phyloP scores from a whole-genome alignment of 1,139 yeast species.

The Meyerozyma smithsonii region DNA sequence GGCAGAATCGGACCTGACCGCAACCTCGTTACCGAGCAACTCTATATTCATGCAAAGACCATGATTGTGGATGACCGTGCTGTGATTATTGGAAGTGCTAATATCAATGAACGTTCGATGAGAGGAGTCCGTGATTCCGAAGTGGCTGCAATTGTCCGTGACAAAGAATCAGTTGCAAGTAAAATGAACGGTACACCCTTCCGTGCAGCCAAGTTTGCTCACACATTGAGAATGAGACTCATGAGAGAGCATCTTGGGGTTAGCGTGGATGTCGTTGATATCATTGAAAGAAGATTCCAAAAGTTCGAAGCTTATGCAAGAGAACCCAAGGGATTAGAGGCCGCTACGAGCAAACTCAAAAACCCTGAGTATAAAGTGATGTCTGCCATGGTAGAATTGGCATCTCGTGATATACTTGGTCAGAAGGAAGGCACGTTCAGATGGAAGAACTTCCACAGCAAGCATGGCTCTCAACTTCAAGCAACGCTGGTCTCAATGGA shows the following conservation, averaged over 20 bases:
- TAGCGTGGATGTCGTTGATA: constrained; percentile 81
- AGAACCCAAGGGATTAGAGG: constrained; percentile 36
- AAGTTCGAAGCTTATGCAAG: constrained; percentile 55
- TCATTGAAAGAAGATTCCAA: constrained; percentile 71
- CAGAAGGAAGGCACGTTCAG: constrained; percentile 39
- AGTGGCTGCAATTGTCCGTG: constrained; percentile 83
- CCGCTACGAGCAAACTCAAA: constrained; percentile 39
- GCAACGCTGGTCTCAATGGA: constrained; percentile 20
- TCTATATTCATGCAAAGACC: constrained; percentile 89
- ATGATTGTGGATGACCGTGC: constrained; percentile 92
- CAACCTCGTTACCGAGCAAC: constrained; percentile 79
- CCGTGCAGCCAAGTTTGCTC: constrained; percentile 83
- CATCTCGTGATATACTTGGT: constrained; percentile 60
- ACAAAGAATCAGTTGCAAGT: constrained; percentile 68
- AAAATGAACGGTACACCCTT: constrained; percentile 80
- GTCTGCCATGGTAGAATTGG: constrained; percentile 73
- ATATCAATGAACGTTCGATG: constrained; percentile 93
- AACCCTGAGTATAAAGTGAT: constrained; percentile 28
- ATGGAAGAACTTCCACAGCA: constrained; percentile 40
- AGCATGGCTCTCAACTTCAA: constrained; percentile 9
- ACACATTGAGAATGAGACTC: constrained; percentile 78
- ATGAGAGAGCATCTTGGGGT: constrained; percentile 98
- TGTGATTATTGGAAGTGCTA: constrained; percentile 95
- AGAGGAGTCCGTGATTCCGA: constrained; percentile 93
- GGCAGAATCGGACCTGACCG: constrained; percentile 80